Evolutionary conservation across 169 alveolate genomes (phyloP).

Genomic region (Eimeria maxima): DNA sequence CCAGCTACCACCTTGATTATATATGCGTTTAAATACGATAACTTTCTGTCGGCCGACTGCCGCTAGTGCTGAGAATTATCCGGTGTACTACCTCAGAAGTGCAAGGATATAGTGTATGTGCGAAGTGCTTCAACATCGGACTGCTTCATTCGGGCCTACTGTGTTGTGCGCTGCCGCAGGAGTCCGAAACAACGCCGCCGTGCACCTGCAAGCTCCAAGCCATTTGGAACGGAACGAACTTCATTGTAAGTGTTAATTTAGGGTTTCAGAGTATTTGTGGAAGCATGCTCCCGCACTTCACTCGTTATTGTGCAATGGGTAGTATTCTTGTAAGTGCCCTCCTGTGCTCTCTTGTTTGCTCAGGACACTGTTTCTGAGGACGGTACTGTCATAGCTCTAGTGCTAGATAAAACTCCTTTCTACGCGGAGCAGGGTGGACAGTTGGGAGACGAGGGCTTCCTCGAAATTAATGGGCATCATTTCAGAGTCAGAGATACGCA

Average conservation of each 20-base stretch:
- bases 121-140: not conserved
- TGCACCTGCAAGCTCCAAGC: slow-evolving; percentile 75
- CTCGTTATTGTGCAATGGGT: not conserved
- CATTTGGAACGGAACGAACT: slow-evolving; percentile 82
- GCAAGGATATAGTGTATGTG: not conserved
- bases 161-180: slow-evolving; percentile 2
- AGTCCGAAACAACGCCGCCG: slow-evolving; percentile 48
- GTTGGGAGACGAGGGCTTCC: slow-evolving; percentile 89
- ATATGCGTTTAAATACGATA: not conserved
- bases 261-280: not conserved
- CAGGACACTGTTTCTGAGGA: slow-evolving; percentile 49
- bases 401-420: slow-evolving; percentile 92
- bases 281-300: not conserved
- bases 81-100: not conserved
- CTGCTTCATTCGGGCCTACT: not conserved
- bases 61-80: not conserved
- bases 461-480: slow-evolving; percentile 78
- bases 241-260: slow-evolving; percentile 25
- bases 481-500: slow-evolving; percentile 92
- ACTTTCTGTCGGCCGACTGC: not conserved
- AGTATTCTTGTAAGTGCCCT: not conserved
- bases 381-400: slow-evolving; percentile 86
- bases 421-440: slow-evolving; percentile 94
- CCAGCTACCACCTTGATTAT: no score
- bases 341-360: not conserved